Evolutionary conservation across 495 filamentous ascomycete genomes (phyloP), one percentile per base, ranked within the genome.

Genomic region (Penicillium steckii): DNA sequence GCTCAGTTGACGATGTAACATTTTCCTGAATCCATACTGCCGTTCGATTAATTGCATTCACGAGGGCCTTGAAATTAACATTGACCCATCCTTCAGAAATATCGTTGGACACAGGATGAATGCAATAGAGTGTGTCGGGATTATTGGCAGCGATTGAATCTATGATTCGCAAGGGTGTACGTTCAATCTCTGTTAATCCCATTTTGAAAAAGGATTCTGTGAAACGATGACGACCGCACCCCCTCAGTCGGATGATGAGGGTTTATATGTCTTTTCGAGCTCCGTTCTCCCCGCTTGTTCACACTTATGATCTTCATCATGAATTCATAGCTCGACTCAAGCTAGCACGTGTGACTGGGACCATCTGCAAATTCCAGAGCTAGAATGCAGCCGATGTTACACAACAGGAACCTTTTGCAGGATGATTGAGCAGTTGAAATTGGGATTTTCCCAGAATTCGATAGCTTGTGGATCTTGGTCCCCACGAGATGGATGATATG

Each of bases 71-170:
- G 53, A 78, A 79, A 9, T 70, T 77, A 33, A 87, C 55, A 8
- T 61, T n/a, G 21, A 63, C 68, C 69, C 79, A 84, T 3, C 80
- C 82, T 42, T 83, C 70, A n/a, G 65, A 61, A 3, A 75, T 62
- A 32, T 79, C 52, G 4, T 65, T 56, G 0, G 71, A 71, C 2
- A 62, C 58, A 12, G 80, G 76, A 26, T 79, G 55, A 12, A 67
- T 61, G 33, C 75, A 68, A 42, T 66, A 80, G 37, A 76, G 67
- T 4, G 60, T 56, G 1, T 67, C 54, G 2, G 80, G 79, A 1
- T 69, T 65, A 22, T 22, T 60, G 4, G 33, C 27, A 8, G 76
- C 77, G 6, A 69, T 51, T 4, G 77, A 69, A 49, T 85, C 81
- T 23, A 83, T 22, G n/a, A 59, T 38, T 21, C 43, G 54, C 33